Conservation (phyloP, 2,329 filamentous ascomycete genomes). For the Alternaria sp. region DNA sequence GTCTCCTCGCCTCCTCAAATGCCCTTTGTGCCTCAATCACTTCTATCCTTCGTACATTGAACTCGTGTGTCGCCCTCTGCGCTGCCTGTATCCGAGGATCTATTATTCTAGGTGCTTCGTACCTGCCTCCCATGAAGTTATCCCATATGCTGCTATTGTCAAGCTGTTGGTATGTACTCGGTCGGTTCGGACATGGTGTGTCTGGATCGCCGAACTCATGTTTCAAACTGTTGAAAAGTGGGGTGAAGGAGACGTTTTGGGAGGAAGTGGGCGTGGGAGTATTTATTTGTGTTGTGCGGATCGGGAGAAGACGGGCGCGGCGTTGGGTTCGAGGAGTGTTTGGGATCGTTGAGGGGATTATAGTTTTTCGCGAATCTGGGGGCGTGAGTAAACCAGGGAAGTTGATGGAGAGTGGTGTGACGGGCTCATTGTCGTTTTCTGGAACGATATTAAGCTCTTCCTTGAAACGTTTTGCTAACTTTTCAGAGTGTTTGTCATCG, state of each 20-base stretch:
- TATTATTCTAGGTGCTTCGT: background rate
- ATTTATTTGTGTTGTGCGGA: background rate
- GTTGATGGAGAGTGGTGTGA: background rate
- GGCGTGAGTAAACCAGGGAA: background rate
- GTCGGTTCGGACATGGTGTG: background rate
- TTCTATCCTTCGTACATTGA: slow-evolving; percentile 12
- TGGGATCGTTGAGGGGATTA: background rate
- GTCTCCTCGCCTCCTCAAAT: slow-evolving; percentile 5
- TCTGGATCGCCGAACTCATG: background rate
- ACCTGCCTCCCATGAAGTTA: background rate
- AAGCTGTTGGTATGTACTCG: background rate
- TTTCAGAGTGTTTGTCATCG: background rate
- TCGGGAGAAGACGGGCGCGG: background rate
- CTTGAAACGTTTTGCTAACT: background rate
- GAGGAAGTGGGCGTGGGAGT: background rate
- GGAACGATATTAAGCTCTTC: background rate
- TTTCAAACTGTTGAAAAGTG: background rate
- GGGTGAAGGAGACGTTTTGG: background rate
- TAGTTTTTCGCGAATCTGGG: background rate
- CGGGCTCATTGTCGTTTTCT: background rate
- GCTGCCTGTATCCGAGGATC: slow-evolving; percentile 5
- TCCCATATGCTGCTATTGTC: background rate
- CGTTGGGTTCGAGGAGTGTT: slow-evolving; percentile 1
- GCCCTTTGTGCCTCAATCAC: slow-evolving; percentile 4
- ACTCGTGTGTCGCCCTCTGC: slow-evolving; percentile 15